Evolutionary conservation across 2,329 filamentous ascomycete genomes (phyloP), one percentile per base, ranked within the genome.

Genomic region (Verticillium zaregamsianum): DNA sequence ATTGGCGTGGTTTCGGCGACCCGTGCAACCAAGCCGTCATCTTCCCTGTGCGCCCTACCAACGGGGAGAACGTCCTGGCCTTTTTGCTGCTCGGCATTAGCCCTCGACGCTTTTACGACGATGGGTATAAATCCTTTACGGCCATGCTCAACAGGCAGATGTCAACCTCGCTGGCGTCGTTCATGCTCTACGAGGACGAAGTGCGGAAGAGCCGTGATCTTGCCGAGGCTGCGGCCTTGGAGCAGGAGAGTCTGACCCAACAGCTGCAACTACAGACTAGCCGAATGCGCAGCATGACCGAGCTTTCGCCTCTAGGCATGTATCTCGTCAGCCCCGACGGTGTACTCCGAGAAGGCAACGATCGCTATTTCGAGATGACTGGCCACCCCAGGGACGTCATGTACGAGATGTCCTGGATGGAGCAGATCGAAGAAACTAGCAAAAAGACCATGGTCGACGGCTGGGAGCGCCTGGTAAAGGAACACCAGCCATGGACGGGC

Each of bases 111-210:
- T 86, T 86, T 0, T 88, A 86, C 66, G 86, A 90, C 66, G 82
- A 86, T 60, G 86, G 87, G 62, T 89, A 89, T 67, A 80, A 79
- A 58, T 74, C 86, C 0, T 89, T 89, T 63, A 76, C 87, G 2
- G 80, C 67, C 25, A 67, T 76, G 58, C 65, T 79, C 0, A 76
- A 75, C 56, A 69, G 74, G 14, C 88, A 75, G 68, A 73, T 89
- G 2, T 85, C 83, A 0, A 88, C 86, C 0, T 88, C 86, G 0
- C 72, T 89, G 25, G 86, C 87, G 2, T 88, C 86, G 0, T 84
- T 87, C 0, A 86, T 89, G 0, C 74, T 90, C 0, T 88, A 88
- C 58, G 86, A 88, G 68, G 86, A 88, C 62, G 87, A 89, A 65
- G 86, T 88, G 7, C 77, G 81, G 20, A 77, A 84, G 59, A 83